Evolutionary conservation across 2,329 filamentous ascomycete species (phyloP).

Genomic region (Sarocladium oryzae): DNA sequence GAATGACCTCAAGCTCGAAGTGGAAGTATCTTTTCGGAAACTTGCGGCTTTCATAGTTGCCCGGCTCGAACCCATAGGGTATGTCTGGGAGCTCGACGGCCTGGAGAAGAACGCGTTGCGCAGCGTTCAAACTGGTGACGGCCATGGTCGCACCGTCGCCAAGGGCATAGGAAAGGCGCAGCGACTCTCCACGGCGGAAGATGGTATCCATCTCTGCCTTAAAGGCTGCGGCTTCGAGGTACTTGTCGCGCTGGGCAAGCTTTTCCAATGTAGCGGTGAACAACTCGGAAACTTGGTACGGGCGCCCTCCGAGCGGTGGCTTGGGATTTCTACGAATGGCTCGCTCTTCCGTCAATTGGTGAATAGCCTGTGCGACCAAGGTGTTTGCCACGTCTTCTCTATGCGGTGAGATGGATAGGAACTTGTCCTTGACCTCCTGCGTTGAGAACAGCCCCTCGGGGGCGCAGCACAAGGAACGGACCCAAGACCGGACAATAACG

Average conservation of each 20-base stretch:
- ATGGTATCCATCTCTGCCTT: conserved; percentile 53
- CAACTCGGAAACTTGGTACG: conserved; percentile 56
- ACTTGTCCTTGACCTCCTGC: conserved; percentile 41
- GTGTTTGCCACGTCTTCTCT: conserved; percentile 30
- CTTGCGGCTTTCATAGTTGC: conserved; percentile 64
- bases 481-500: conserved; percentile 49
- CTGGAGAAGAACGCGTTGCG: conserved; percentile 48
- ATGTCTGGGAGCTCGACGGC: conserved; percentile 52
- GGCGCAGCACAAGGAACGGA: conserved; percentile 52
- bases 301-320: conserved; percentile 50
- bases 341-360: conserved; percentile 40
- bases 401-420: conserved; percentile 39
- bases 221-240: conserved; percentile 50
- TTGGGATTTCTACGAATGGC: conserved; percentile 56
- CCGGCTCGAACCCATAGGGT: conserved; percentile 64
- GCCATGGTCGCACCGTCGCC: conserved; percentile 62
- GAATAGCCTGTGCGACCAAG: conserved; percentile 42
- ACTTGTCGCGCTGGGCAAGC: conserved; percentile 46
- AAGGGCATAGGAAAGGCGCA: conserved; percentile 49
- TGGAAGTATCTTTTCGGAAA: conserved; percentile 60
- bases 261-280: conserved; percentile 53
- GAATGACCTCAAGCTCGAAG: conserved; percentile 54
- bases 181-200: conserved; percentile 37
- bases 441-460: conserved; percentile 41
- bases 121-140: conserved; percentile 57